These are phyloP conservation scores for Ceratocystis cubensis DNA, from an alignment of 2,329 filamentous ascomycete genomes.

Conservation along the genomic window DNA sequence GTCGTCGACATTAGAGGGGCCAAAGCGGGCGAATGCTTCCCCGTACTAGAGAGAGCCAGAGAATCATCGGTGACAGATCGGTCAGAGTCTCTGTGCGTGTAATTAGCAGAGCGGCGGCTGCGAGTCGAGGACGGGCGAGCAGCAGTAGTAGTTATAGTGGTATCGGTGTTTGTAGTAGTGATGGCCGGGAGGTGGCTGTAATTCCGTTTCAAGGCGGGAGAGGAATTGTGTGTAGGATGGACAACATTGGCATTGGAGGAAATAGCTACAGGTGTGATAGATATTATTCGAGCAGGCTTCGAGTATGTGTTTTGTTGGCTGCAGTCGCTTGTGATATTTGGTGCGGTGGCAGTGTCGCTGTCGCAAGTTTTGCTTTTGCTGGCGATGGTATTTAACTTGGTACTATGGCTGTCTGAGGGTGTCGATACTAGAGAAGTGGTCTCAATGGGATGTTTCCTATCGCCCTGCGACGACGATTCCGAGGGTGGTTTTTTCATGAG, in stretches of 20 bases:
- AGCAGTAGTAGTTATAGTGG: constrained; percentile 8
- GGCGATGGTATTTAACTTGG: not conserved
- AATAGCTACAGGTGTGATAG: not conserved
- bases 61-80: constrained; percentile 7
- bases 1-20: constrained; percentile 11
- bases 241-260: not conserved
- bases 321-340: not conserved
- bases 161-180: constrained; percentile 1
- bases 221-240: not conserved
- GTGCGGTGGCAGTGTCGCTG: not conserved
- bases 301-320: constrained; percentile 2
- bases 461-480: constrained; percentile 19
- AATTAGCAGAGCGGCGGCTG: constrained; percentile 23
- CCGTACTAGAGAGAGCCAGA: constrained; percentile 16
- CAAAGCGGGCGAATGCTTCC: constrained; percentile 22
- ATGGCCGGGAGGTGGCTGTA: not conserved
- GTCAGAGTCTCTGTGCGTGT: constrained; percentile 12
- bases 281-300: not conserved
- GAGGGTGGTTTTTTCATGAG: constrained; percentile 19
- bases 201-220: not conserved
- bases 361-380: not conserved
- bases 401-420: constrained; percentile 3
- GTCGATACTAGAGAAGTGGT: not conserved
- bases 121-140: constrained; percentile 25
- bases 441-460: constrained; percentile 16